Base-by-base conservation (phyloP, 179 eudicot species). In the Corrigiola litoralis region DNA sequence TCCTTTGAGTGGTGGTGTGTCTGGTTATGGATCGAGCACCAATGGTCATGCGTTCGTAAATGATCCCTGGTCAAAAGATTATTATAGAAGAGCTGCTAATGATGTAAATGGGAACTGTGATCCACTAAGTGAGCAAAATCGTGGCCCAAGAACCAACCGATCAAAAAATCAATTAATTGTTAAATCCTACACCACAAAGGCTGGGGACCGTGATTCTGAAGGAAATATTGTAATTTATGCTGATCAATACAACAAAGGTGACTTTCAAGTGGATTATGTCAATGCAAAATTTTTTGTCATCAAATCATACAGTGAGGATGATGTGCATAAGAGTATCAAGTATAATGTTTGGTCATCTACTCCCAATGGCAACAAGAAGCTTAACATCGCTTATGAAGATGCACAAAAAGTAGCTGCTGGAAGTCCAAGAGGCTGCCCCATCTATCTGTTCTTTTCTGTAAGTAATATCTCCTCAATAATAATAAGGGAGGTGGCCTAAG, bases 271-370 rank as follows among this genome's bases (percentile, higher is more conserved):
- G 60, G 88, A 94, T 50, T 85, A 80, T 78, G 61, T 18, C 56
- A 74, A 84, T 73, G 96, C 86, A 24, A 91, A 84, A 75, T 94
- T 94, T 67, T 91, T 88, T 76, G 94, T 91, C 61, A 94, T 94
- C 34, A 90, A 88, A 65, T 94, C 99, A 36, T 94, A 94, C 68
- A 94, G 97, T 48, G 99, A 90, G 69, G 99, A 94, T 79, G 97
- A 94, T 81, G 96, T 94, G 70, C 99, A 94, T 65, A 94, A 94
- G 72, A 91, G 99, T 74, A 80, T 91, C 44, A 90, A 94, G 75
- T 94, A 90, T 61, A 86, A 85, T 75, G 91, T 94, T 33, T 94
- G 97, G 97, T 90, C 99, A 62, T 87, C 94, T 42, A 90, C 98
- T 1, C 94, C 94, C 51, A 94, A 82, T 67, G 99, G 99, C 42